Base-by-base conservation (phyloP, 208 protist species). In the Herpetomonas samuelpessoai region DNA sequence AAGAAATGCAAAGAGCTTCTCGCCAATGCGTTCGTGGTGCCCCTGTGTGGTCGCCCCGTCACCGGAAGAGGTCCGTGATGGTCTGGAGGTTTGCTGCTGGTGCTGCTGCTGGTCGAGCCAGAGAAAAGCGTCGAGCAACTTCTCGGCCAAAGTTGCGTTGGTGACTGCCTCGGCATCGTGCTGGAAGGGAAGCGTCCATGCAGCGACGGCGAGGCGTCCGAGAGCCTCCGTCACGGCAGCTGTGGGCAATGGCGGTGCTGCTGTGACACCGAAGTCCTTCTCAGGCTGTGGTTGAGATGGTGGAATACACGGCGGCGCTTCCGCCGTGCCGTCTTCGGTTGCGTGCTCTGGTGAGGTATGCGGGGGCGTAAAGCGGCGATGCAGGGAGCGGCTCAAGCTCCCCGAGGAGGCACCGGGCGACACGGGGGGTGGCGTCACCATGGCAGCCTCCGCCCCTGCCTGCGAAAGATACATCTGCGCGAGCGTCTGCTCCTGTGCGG, bases 201-300 rank as follows among this genome's bases (percentile, higher is more conserved):
- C 35, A 41, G 35, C 35, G 9, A 41, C 35, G 9, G 46, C 46
- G 7, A 26, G 9, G 7, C 19, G 46, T 27, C 29, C 22, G 22
- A 29, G 27, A 9, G 51, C 21, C 25, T 29, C 24, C 9, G 18
- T 35, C 3, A n/a, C 58, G 3, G 41, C 3, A 10, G 31, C n/a
- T n/a, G n/a, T n/a, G n/a, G n/a, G n/a, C n/a, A n/a, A n/a, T n/a
- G n/a, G n/a, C n/a, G n/a, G n/a, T n/a, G n/a, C n/a, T n/a, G n/a
- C n/a, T n/a, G n/a, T n/a, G n/a, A n/a, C n/a, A n/a, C n/a, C n/a
- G n/a, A n/a, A n/a, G n/a, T 44, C 67, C 67, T 63, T 12, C 44
- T n/a, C 9, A 73, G 55, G 0, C 60, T 26, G 12, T 58, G 49
- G 48, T 67, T 73, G 48, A 62, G 48, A 46, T 73, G 67, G 24